A percentile compares a stretch with the other conserved stretches of the same genome.
Evolutionary conservation across 1,139 yeast genomes (phyloP).

Genomic region (Lodderomyces margitis): DNA sequence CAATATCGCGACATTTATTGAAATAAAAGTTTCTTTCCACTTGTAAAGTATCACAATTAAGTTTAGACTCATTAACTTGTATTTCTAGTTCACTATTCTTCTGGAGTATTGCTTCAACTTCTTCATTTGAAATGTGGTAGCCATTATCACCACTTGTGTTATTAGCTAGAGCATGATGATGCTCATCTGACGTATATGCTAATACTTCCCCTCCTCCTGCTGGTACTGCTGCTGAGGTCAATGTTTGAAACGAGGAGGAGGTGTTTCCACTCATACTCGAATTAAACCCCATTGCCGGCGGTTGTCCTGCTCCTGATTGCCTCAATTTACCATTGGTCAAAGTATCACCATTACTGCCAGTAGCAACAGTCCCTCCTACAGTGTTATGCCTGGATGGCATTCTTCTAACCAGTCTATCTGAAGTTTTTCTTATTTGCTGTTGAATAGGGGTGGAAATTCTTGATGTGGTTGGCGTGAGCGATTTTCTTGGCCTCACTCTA

Average conservation of each 20-base stretch:
- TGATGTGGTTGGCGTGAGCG: conserved; percentile 4
- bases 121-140: conserved; percentile 32
- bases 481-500: conserved; percentile 6
- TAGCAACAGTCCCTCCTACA: neutral
- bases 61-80: conserved; percentile 53
- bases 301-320: too few relatives aligned
- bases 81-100: conserved; percentile 42
- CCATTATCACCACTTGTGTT: neutral
- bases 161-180: neutral
- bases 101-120: conserved; percentile 10
- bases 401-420: conserved; percentile 1
- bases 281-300: neutral
- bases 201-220: too few relatives aligned
- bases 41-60: conserved; percentile 30
- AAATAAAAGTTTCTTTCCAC: conserved; percentile 86
- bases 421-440: conserved; percentile 1
- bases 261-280: neutral
- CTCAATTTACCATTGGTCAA: neutral
- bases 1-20: conserved; percentile 85
- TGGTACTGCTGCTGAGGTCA: neutral
- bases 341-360: neutral
- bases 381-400: neutral
- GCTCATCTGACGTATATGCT: neutral
- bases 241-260: neutral
- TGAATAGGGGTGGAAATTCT: conserved; percentile 8